Evolutionary conservation across 2,329 filamentous ascomycete genomes (phyloP), one percentile per base, ranked within the genome.

Genomic region (Colletotrichum euphorbiae): DNA sequence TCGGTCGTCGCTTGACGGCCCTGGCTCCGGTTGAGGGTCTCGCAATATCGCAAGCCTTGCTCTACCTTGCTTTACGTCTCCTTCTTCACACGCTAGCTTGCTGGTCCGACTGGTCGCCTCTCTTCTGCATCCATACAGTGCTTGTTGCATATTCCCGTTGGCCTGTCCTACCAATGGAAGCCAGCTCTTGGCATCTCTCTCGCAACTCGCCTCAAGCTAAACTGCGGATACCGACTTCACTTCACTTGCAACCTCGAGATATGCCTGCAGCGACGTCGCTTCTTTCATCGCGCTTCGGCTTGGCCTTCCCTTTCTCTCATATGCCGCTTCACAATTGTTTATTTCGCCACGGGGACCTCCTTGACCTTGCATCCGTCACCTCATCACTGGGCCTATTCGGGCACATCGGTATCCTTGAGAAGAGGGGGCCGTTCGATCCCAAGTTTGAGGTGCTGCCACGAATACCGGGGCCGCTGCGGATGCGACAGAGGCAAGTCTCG

Each of bases 1-100:
- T 19, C 33, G 24, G 19, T 17, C 46, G 46, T 51, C 45, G 57
- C 57, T 61, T 61, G 45, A 61, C 57, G 57, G 46, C 36, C 45
- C 38, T 61, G 17, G 57, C 57, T 61, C 57, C 57, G 36, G 57
- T 61, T 61, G 33, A 33, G 33, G 42, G 28, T 59, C 56, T 59
- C 17, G 56, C 56, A 51, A 52, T 61, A 33, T 61, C 45, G 19
- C 57, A 33, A 21, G 48, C 48, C 28, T 52, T 52, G 28, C 12
- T 52, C 28, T 19, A 50, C 19, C 51, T 55, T 28, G 48, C n/a
- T 4, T 36, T 33, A 11, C 50, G 15, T 33, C 50, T 19, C 13
- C 28, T 11, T 52, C n/a, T 28, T 12, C 31, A 11, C 8, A 7
- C 50, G 24, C 24, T 24, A 4, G 24, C 5, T 24, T 28, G 28